Conservation (phyloP, 2,329 filamentous ascomycete species). For the Alternaria gaisen region DNA sequence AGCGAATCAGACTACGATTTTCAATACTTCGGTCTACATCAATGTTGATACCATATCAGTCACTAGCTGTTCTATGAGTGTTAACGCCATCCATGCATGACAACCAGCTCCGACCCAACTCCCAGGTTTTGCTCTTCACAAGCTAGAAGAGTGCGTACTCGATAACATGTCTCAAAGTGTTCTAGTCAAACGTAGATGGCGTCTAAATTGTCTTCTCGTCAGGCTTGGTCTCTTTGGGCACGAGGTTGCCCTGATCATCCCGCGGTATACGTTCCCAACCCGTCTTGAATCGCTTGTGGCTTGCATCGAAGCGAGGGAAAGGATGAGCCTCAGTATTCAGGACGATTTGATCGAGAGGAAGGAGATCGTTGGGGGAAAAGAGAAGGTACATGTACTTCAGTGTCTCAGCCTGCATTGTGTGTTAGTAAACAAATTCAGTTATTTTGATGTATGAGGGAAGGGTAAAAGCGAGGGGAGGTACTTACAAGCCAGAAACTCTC, state of each 20-base stretch:
- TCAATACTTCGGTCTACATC: background rate
- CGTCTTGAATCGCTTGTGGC: conserved; percentile 74
- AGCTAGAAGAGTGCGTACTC: background rate
- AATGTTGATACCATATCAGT: background rate
- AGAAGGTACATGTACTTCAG: conserved; percentile 97
- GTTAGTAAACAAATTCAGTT: background rate
- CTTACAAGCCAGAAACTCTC: conserved; percentile 97
- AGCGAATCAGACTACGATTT: background rate
- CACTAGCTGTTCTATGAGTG: background rate
- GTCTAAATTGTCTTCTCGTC: conserved; percentile 5
- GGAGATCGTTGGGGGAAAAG: conserved; percentile 82
- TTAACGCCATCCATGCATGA: background rate
- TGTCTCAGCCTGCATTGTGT: conserved; percentile 76
- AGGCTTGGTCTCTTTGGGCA: conserved; percentile 24
- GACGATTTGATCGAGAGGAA: conserved; percentile 86
- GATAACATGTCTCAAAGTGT: background rate
- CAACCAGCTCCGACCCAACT: background rate
- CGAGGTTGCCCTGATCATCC: conserved; percentile 42
- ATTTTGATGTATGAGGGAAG: background rate
- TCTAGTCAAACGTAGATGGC: background rate
- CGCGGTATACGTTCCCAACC: conserved; percentile 80
- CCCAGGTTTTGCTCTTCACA: background rate
- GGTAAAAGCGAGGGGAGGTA: conserved; percentile 17
- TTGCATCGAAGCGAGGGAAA: conserved; percentile 85
- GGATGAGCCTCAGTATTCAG: conserved; percentile 97